Evolutionary conservation across 768 basidiomycete species (phyloP).

Genomic region (Amanita phalloides): DNA sequence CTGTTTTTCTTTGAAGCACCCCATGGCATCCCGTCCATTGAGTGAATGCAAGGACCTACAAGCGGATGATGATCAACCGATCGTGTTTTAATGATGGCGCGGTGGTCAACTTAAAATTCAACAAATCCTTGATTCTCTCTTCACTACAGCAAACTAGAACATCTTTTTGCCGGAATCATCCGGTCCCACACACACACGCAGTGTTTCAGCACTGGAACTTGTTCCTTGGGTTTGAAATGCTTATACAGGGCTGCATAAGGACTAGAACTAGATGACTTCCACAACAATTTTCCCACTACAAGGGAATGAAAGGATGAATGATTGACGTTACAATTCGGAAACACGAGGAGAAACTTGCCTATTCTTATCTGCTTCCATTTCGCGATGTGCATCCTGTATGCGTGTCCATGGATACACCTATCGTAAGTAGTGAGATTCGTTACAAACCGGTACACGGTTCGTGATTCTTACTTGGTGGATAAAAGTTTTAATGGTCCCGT

Average conservation of each 20-base stretch:
- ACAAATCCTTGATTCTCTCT: too few species aligned
- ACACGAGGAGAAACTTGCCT: conserved; percentile 16
- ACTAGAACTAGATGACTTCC: conserved; percentile 21
- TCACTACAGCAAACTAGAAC: too few species aligned
- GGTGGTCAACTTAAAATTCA: too few species aligned
- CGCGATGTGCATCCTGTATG: conserved; percentile 70
- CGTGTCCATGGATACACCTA: conserved; percentile 76
- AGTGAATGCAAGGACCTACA: too few species aligned
- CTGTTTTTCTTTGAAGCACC: too few species aligned
- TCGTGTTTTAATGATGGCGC: too few species aligned
- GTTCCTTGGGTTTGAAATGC: neutral
- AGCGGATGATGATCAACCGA: too few species aligned
- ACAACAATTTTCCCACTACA: conserved; percentile 37
- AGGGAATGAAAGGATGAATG: neutral
- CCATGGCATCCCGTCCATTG: too few species aligned
- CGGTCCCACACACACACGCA: too few species aligned
- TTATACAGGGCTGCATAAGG: neutral
- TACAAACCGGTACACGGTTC: neutral
- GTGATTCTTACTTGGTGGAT: conserved; percentile 57
- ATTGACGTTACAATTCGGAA: neutral
- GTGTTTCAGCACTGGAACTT: too few species aligned
- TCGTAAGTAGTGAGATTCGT: conserved; percentile 1
- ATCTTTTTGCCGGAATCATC: too few species aligned
- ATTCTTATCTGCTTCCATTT: conserved; percentile 68
- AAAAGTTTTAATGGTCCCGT: conserved; percentile 57